These are phyloP conservation scores for Scenedesmus sp. DNA, from an alignment of 163 green algal genomes.

Conservation along the genomic window DNA sequence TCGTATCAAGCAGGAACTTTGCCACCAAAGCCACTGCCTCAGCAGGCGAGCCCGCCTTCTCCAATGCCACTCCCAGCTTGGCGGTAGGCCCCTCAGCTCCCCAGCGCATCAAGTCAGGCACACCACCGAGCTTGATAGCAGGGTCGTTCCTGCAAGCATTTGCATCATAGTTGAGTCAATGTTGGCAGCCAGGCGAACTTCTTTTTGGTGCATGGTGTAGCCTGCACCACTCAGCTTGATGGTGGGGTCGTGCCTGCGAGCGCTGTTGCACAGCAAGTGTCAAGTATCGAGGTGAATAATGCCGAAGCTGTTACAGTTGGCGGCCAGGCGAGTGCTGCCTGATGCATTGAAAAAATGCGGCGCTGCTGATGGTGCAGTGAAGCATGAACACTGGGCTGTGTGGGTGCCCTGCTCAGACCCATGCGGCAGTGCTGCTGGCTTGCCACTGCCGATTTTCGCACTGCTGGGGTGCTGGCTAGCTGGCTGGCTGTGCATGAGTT, in stretches of 20 bases:
- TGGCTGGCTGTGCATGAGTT: too few relatives aligned
- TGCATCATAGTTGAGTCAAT: too few relatives aligned
- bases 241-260: not conserved
- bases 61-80: constrained; percentile 31
- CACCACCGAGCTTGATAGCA: constrained; percentile 45
- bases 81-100: constrained; percentile 16
- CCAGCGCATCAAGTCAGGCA: constrained; percentile 57
- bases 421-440: not conserved
- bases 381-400: too few relatives aligned
- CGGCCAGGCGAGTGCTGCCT: too few relatives aligned
- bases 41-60: constrained; percentile 41
- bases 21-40: constrained; percentile 47
- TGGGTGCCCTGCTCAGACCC: too few relatives aligned
- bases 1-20: constrained; percentile 23
- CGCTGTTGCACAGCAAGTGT: not conserved
- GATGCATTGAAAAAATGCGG: too few relatives aligned
- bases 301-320: too few relatives aligned
- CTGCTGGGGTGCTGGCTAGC: too few relatives aligned
- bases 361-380: not conserved
- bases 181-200: too few relatives aligned
- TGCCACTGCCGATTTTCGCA: not conserved
- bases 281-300: too few relatives aligned
- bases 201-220: too few relatives aligned
- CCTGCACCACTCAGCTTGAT: not conserved
- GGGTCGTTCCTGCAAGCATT: constrained; percentile 34